A percentile compares a stretch with the other conserved stretches of the same genome.
Evolutionary conservation across 1,284 basidiomycete genomes (phyloP).

Genomic region (Tremellales sp.): DNA sequence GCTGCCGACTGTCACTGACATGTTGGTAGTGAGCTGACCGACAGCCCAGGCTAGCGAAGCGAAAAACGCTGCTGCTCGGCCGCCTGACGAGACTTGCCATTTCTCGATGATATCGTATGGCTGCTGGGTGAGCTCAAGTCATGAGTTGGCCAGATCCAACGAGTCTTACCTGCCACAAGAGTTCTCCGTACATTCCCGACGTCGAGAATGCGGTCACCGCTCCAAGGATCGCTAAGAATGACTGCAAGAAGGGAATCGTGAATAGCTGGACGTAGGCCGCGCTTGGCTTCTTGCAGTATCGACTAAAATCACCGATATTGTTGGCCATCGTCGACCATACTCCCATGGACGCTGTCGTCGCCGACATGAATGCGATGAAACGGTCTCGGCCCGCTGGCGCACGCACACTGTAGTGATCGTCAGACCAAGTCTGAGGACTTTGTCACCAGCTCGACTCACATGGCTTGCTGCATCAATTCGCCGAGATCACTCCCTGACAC

Average conservation of each 20-base stretch:
- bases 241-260: slow-evolving; percentile 67
- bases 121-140: slow-evolving; percentile 14
- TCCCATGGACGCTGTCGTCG: slow-evolving; percentile 33
- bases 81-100: slow-evolving; percentile 58
- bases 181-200: slow-evolving; percentile 58
- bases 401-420: too few species aligned
- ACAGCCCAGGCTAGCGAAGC: slow-evolving; percentile 63
- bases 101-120: slow-evolving; percentile 46
- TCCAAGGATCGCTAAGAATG: slow-evolving; percentile 56
- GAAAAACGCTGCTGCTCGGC: slow-evolving; percentile 71
- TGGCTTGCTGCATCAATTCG: neutral
- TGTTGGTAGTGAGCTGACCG: slow-evolving; percentile 68
- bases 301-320: slow-evolving; percentile 63
- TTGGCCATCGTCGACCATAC: slow-evolving; percentile 48
- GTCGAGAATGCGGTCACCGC: slow-evolving; percentile 61
- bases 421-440: too few species aligned
- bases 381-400: slow-evolving; percentile 25
- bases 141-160: neutral
- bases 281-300: slow-evolving; percentile 43
- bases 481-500: neutral
- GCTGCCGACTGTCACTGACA: slow-evolving; percentile 55
- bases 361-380: slow-evolving; percentile 36
- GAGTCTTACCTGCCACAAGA: slow-evolving; percentile 28
- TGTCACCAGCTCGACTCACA: neutral
- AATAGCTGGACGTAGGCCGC: slow-evolving; percentile 59